Conservation (phyloP, 129 eudicot species). For the Pulicaria dysenterica region DNA sequence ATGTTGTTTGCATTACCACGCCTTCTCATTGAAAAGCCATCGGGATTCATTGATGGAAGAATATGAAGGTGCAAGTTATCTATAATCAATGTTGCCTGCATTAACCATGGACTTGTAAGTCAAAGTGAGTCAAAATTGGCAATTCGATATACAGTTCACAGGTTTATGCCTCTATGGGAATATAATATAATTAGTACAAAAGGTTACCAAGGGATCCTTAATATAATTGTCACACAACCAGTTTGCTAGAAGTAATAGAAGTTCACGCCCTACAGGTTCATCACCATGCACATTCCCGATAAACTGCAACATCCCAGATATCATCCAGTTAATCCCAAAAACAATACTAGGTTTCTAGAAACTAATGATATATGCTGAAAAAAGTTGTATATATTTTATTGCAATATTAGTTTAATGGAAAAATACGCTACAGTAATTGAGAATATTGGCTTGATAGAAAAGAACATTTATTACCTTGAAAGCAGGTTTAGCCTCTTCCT, state of each 20-base stretch:
- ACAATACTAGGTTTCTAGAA: not conserved
- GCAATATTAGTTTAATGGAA: not conserved
- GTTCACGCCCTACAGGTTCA: conserved; percentile 99
- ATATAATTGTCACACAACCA: conserved; percentile 91
- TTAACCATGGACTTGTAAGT: conserved; percentile 26
- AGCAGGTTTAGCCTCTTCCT: conserved; percentile 93
- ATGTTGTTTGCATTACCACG: conserved; percentile 85
- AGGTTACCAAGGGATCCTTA: conserved; percentile 85
- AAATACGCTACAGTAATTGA: not conserved
- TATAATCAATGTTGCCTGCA: conserved; percentile 85
- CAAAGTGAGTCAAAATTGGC: conserved; percentile 17
- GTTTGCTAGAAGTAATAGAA: conserved; percentile 79
- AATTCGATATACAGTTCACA: conserved; percentile 15
- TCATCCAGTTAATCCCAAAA: conserved; percentile 28
- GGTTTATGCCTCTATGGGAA: not conserved
- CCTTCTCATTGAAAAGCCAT: conserved; percentile 70
- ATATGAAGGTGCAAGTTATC: conserved; percentile 88
- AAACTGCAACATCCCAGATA: conserved; percentile 54
- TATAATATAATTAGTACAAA: conserved; percentile 16
- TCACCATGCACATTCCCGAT: conserved; percentile 99
- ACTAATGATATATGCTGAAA: conserved; percentile 5
- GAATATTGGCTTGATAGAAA: not conserved
- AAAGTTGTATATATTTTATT: not conserved
- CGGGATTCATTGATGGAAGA: conserved; percentile 97
- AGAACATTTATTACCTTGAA: conserved; percentile 60